Evolutionary conservation across 345 rosid genomes (phyloP).

Genomic region (Salix exigua): DNA sequence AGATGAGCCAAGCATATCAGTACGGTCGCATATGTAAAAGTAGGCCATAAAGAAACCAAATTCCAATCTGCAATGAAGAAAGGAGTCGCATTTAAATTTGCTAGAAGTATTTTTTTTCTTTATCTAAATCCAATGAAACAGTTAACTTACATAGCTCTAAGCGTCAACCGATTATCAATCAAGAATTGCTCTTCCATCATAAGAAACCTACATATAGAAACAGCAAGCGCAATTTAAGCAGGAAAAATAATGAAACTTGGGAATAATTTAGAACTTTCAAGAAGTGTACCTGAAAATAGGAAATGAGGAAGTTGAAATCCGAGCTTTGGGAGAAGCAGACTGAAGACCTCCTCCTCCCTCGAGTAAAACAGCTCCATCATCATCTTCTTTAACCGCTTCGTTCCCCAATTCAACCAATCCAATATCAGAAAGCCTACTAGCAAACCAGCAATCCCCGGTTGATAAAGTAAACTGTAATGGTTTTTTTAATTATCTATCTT

Average conservation of each 20-base stretch:
- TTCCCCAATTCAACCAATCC: constrained; percentile 60
- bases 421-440: constrained; percentile 80
- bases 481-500: too few relatives aligned
- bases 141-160: constrained; percentile 80
- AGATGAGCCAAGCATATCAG: constrained; percentile 69
- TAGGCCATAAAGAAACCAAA: constrained; percentile 59
- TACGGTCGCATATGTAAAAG: constrained; percentile 83
- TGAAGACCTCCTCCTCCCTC: constrained; percentile 81
- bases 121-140: constrained; percentile 2
- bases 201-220: constrained; percentile 50
- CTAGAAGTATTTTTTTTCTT: neutral
- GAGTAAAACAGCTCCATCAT: constrained; percentile 70
- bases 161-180: constrained; percentile 69
- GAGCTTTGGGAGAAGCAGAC: constrained; percentile 69
- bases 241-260: neutral
- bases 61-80: constrained; percentile 57
- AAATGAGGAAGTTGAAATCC: constrained; percentile 37
- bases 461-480: neutral
- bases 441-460: neutral
- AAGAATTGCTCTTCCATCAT: constrained; percentile 84
- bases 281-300: constrained; percentile 58
- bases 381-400: constrained; percentile 63
- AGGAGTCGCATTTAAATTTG: neutral
- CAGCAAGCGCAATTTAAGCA: neutral
- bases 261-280: neutral